Percentiles rank a stretch among this genome's conserved stretches.
Conservation (phyloP, 192 early-diverging fungal genomes). For the Gonapodya prolifera region DNA sequence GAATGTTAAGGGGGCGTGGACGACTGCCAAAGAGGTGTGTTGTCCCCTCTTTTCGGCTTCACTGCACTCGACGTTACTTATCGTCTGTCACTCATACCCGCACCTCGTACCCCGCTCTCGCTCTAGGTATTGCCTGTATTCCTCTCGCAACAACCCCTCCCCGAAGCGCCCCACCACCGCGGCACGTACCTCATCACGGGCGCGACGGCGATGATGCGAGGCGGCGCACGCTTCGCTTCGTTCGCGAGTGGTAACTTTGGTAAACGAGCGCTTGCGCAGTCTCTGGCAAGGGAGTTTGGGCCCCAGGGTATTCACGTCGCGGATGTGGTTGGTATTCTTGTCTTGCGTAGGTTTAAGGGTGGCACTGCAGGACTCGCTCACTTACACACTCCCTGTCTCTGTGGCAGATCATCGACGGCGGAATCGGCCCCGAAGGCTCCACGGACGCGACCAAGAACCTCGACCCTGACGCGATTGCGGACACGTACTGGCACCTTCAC, state of each 20-base stretch:
- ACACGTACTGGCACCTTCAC: conserved; percentile 4
- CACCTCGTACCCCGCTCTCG: too few relatives aligned
- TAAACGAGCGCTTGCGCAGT: not conserved
- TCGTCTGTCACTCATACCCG: not conserved
- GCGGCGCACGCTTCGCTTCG: not conserved
- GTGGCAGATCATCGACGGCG: conserved; percentile 5
- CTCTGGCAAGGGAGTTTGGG: not conserved
- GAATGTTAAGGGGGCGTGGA: not conserved
- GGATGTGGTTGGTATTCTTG: not conserved
- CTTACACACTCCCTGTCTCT: too few relatives aligned
- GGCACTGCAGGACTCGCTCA: too few relatives aligned
- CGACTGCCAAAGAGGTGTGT: not conserved
- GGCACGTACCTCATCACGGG: not conserved
- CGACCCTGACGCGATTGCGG: conserved; percentile 5
- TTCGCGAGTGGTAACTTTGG: not conserved
- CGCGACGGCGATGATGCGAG: not conserved
- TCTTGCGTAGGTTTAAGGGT: too few relatives aligned
- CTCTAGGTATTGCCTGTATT: not conserved
- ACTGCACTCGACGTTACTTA: too few relatives aligned
- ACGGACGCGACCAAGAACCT: not conserved
- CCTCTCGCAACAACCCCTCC: not conserved
- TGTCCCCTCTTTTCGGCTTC: too few relatives aligned
- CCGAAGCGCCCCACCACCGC: not conserved
- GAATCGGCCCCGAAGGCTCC: not conserved
- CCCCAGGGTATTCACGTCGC: conserved; percentile 3